Base-by-base conservation (phyloP, 768 basidiomycete species). In the Hericium erinaceus region DNA sequence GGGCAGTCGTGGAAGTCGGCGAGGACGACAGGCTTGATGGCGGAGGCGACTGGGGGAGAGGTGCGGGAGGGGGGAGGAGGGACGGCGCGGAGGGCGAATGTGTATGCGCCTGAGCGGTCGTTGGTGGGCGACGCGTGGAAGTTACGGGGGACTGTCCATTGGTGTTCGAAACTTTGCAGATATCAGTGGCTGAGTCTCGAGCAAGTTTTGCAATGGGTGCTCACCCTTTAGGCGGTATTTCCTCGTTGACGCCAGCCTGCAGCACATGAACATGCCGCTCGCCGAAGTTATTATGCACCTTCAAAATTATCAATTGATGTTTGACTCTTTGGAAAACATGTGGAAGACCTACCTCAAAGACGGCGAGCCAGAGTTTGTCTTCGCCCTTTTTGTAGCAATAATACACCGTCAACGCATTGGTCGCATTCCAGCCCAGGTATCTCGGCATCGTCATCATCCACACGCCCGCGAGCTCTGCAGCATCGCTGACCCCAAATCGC, bases 51-150 rank as follows among this genome's bases (percentile, higher is more conserved):
- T 51, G 33, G 12, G 49, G 33, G 26, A 28, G n/a, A 52, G 16
- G 8, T 65, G 57, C 57, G 58, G 52, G 46, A 64, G 8, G 28
- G 4, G 28, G 28, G 54, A 40, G 53, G 73, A 9, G 76, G 60
- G 4, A 85, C 85, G 11, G 72, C 65, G 57, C 72, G 72, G 20
- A 89, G 64, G 48, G 82, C 76, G 15, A 86, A 73, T 3, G 71
- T 77, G 70, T 88, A 89, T 66, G 74, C 84, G 0, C 86, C 85
- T 22, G 77, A 73, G 3, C 85, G 77, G 63, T 86, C 83, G 66
- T 87, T 89, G 75, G 87, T 88, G 0, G 87, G 85, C 0, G 85
- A 89, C 49, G 89, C 86, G 62, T 89, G 85, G 66, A 89, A 89
- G 60, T 79, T 75, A 24, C 85, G 81, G 18, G 73, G 74, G 55